phyloP scores from a whole-genome alignment of 306 rosid species.

The Ziziphus jujuba region DNA sequence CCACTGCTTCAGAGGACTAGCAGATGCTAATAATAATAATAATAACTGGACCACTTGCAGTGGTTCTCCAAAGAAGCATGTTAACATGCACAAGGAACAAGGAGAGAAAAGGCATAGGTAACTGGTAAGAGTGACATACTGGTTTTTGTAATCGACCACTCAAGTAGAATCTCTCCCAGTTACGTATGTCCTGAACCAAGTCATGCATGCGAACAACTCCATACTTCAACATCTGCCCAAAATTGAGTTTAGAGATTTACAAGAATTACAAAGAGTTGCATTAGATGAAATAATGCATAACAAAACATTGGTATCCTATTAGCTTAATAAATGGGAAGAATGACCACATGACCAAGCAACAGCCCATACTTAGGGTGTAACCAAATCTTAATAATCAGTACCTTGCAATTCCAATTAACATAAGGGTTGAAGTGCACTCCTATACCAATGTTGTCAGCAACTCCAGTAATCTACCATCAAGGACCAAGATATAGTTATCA shows the following conservation, averaged over 20 bases:
- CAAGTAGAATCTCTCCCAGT: constrained; percentile 88
- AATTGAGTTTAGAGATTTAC: constrained; percentile 17
- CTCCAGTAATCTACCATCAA: constrained; percentile 59
- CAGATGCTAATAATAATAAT: too few species aligned
- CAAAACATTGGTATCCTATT: constrained; percentile 6
- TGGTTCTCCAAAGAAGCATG: neutral
- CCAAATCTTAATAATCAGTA: constrained; percentile 21
- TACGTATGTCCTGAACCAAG: constrained; percentile 65
- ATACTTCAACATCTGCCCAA: constrained; percentile 72
- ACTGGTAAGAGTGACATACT: constrained; percentile 37
- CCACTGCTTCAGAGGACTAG: too few species aligned
- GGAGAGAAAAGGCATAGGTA: neutral
- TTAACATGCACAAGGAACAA: neutral
- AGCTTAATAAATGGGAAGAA: neutral
- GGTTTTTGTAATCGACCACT: constrained; percentile 96
- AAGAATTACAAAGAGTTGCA: constrained; percentile 3
- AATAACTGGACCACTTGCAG: neutral
- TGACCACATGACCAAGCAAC: neutral
- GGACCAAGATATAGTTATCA: constrained; percentile 27
- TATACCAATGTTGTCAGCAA: constrained; percentile 80
- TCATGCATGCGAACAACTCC: constrained; percentile 82
- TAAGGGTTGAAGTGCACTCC: constrained; percentile 97
- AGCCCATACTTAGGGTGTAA: neutral
- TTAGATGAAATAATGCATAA: neutral
- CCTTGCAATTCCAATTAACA: constrained; percentile 82